Conservation (phyloP, 78 protist genomes). For the Polysphondylium violaceum region DNA sequence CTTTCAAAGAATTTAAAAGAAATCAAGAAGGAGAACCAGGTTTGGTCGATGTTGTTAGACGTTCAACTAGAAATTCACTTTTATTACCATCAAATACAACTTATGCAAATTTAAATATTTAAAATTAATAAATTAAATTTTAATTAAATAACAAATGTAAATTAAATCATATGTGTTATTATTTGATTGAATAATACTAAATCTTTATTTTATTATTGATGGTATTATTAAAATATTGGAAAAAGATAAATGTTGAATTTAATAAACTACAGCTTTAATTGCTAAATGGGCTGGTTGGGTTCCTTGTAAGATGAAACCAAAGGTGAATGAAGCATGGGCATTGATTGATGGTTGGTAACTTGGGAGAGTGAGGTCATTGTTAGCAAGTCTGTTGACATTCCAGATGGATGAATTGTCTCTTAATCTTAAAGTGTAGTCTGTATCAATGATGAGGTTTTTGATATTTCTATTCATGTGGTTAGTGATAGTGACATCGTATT, state of each 20-base stretch:
- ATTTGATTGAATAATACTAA: too few relatives aligned
- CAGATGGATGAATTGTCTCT: not conserved
- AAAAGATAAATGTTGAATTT: too few relatives aligned
- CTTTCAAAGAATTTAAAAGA: constrained; percentile 36
- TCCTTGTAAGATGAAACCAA: constrained; percentile 44
- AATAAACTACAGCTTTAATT: too few relatives aligned
- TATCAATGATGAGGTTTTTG: constrained; percentile 15
- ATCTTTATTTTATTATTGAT: too few relatives aligned
- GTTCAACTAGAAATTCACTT: constrained; percentile 50
- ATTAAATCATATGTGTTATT: too few relatives aligned
- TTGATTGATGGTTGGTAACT: not conserved
- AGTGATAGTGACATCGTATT: constrained; percentile 15
- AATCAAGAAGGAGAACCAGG: not conserved
- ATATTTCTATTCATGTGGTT: constrained; percentile 11
- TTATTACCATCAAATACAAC: not conserved
- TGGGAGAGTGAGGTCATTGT: constrained; percentile 10
- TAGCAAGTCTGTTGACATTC: constrained; percentile 12
- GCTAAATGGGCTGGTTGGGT: too few relatives aligned
- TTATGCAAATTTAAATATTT: too few relatives aligned
- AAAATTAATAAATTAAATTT: too few relatives aligned
- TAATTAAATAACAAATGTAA: too few relatives aligned
- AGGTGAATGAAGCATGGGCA: constrained; percentile 2
- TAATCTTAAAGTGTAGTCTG: not conserved
- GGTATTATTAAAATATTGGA: too few relatives aligned
- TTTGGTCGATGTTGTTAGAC: constrained; percentile 41